A percentile compares a stretch with the other conserved stretches of the same genome.
phyloP scores from a whole-genome alignment of 257 asterid genomes.

The Osmanthus fragrans region DNA sequence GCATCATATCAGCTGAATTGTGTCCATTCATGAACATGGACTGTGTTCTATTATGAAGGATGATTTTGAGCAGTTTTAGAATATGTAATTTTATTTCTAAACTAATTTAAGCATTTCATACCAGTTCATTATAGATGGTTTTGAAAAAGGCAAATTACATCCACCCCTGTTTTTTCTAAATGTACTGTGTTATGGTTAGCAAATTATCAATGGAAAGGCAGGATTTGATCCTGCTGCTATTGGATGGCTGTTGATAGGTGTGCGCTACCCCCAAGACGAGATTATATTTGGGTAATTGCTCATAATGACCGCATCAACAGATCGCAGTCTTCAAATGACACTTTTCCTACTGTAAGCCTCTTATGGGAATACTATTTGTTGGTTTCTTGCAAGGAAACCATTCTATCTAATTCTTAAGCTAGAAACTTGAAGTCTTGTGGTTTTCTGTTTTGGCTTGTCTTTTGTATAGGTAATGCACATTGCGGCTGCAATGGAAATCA shows the following conservation, averaged over 20 bases:
- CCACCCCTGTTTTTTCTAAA: not conserved
- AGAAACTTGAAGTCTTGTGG: not conserved
- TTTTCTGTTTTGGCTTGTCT: not conserved
- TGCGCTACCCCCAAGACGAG: conserved; percentile 32
- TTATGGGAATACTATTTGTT: conserved; percentile 19
- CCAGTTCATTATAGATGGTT: no score
- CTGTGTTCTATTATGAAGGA: not conserved
- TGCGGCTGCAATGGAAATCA: conserved; percentile 53
- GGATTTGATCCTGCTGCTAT: not conserved
- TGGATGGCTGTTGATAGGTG: not conserved
- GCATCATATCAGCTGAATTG: not conserved
- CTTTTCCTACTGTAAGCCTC: conserved; percentile 89
- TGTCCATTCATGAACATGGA: not conserved
- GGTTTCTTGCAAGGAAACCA: not conserved
- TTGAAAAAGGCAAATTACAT: no score
- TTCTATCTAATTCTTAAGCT: not conserved
- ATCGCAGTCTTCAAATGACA: conserved; percentile 97
- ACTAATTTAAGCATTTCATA: no score
- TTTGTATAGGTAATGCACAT: conserved; percentile 52
- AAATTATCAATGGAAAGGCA: not conserved
- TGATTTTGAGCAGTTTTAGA: not conserved
- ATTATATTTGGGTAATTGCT: no score
- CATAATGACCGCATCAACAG: conserved; percentile 87
- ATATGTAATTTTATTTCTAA: not conserved
- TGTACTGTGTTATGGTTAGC: not conserved